phyloP scores from a whole-genome alignment of 169 alveolate species.

The Plasmodium vivax region DNA sequence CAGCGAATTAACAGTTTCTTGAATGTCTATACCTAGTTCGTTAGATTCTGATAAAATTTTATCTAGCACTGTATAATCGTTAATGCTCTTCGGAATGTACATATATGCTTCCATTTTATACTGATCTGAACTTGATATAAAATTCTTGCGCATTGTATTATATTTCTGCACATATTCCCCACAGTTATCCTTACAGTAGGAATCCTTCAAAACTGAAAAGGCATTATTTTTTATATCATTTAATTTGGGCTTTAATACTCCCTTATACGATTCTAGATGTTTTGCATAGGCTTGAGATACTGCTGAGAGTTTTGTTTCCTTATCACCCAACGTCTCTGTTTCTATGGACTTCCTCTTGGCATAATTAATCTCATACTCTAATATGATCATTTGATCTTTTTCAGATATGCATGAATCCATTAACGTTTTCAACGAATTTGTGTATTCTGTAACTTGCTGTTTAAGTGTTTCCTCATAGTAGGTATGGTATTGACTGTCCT shows the following conservation, averaged over 20 bases:
- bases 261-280: neutral
- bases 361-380: constrained; percentile 6
- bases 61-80: neutral
- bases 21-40: neutral
- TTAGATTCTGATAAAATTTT: neutral
- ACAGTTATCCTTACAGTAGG: constrained; percentile 1
- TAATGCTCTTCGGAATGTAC: neutral
- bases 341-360: neutral
- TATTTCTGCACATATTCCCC: neutral
- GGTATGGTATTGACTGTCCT: neutral
- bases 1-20: neutral
- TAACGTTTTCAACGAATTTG: neutral
- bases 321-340: neutral
- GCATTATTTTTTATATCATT: neutral
- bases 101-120: neutral
- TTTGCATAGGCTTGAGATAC: neutral
- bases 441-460: neutral
- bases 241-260: neutral
- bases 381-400: neutral
- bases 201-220: neutral
- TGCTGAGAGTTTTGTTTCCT: neutral
- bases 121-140: neutral
- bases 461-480: neutral
- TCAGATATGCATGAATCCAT: neutral
- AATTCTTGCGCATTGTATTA: neutral